phyloP scores from a whole-genome alignment of 495 filamentous ascomycete genomes.

The Trichoderma reesei region DNA sequence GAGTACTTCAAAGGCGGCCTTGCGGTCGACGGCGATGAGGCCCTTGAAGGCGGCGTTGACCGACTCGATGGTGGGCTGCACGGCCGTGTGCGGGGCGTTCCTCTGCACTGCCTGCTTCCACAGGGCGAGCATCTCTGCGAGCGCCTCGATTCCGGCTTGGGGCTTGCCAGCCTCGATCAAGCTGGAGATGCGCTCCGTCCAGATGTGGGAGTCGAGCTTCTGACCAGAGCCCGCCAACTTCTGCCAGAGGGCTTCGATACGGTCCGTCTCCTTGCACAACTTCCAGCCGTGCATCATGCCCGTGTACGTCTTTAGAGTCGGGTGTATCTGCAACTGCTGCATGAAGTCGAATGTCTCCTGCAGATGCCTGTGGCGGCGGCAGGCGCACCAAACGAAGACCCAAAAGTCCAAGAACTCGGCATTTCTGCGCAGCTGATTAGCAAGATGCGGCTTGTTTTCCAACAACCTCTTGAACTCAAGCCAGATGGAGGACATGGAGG shows the following conservation, averaged over 20 bases:
- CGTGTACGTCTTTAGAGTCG: conserved; percentile 49
- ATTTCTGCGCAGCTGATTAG: conserved; percentile 16
- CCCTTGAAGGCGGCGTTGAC: conserved; percentile 53
- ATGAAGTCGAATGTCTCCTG: conserved; percentile 52
- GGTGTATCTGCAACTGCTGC: conserved; percentile 36
- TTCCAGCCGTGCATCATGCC: conserved; percentile 53
- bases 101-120: conserved; percentile 35
- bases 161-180: conserved; percentile 40
- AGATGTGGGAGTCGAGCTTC: conserved; percentile 45
- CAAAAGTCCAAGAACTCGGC: conserved; percentile 45
- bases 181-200: conserved; percentile 54
- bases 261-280: conserved; percentile 34
- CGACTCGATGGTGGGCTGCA: conserved; percentile 47
- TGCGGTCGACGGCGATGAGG: conserved; percentile 26
- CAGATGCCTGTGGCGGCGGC: conserved; percentile 38
- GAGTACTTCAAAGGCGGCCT: conserved; percentile 38
- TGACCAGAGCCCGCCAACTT: conserved; percentile 41
- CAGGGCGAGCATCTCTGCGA: conserved; percentile 48
- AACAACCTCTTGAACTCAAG: neutral
- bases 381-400: conserved; percentile 38
- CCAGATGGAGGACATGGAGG: neutral
- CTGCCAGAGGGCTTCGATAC: conserved; percentile 48
- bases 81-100: conserved; percentile 27
- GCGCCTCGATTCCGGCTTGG: conserved; percentile 40
- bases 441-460: conserved; percentile 13